Evolutionary conservation across 208 protist genomes (phyloP).

Genomic region (Acanthamoeba rhysodes): DNA sequence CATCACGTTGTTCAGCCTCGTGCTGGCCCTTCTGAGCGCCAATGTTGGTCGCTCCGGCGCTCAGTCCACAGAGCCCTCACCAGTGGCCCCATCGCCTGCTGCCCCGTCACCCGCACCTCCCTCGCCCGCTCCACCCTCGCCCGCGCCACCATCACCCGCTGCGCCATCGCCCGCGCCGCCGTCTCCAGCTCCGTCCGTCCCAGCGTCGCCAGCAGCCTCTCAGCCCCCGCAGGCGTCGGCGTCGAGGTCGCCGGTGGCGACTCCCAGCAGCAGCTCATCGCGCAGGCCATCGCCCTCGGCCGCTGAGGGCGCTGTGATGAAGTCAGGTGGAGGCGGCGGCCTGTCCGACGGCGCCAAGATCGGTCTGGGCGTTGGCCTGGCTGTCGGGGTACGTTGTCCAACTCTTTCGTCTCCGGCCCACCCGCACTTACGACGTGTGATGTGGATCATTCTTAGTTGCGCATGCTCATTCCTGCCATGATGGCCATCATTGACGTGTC

Average conservation of each 20-base stretch:
- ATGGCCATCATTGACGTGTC: neutral
- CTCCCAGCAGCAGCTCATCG: neutral
- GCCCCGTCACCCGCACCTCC: neutral
- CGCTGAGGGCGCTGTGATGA: neutral
- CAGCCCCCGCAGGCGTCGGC: neutral
- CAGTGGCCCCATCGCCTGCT: neutral
- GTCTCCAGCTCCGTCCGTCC: neutral
- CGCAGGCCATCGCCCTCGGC: neutral
- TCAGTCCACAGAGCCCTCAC: neutral
- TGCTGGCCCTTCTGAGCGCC: too few relatives aligned
- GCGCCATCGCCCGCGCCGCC: neutral
- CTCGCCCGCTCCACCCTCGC: neutral
- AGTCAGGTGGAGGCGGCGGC: neutral
- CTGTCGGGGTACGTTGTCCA: neutral
- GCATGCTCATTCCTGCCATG: neutral
- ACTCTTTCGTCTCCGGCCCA: too few relatives aligned
- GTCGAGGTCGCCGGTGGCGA: neutral
- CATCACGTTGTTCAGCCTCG: too few relatives aligned
- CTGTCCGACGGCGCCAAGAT: neutral
- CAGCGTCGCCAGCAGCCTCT: neutral
- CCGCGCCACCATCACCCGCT: too few relatives aligned
- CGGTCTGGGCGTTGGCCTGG: neutral
- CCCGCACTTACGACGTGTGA: too few relatives aligned
- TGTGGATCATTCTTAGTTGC: too few relatives aligned
- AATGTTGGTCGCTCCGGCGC: neutral